Percentiles rank a stretch among this genome's conserved stretches.
These are phyloP conservation scores for Uncinocarpus reesii DNA, from an alignment of 2,329 filamentous ascomycete genomes.

Conservation along the genomic window DNA sequence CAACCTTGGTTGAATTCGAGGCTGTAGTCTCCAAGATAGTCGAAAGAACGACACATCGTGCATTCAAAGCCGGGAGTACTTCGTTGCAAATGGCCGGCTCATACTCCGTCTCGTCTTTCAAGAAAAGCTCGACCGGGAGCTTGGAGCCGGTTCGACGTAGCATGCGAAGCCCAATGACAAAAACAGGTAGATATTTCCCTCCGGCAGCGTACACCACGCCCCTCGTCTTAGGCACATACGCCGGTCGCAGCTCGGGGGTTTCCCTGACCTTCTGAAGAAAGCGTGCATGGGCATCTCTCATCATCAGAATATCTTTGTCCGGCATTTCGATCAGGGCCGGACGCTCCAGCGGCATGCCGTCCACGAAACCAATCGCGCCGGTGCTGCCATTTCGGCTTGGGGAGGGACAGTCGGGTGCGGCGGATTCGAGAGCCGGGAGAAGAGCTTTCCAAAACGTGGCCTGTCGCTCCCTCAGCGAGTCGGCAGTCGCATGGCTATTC, in stretches of 20 bases:
- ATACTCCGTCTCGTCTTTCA: slow-evolving; percentile 22
- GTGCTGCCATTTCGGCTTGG: slow-evolving; percentile 23
- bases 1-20: slow-evolving; percentile 20
- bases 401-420: slow-evolving; percentile 24
- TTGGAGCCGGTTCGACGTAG: slow-evolving; percentile 26
- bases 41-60: slow-evolving; percentile 20
- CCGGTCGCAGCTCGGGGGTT: slow-evolving; percentile 24
- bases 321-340: slow-evolving; percentile 26
- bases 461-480: slow-evolving; percentile 15
- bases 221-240: slow-evolving; percentile 19
- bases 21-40: slow-evolving; percentile 9
- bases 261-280: slow-evolving; percentile 27
- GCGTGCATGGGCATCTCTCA: slow-evolving; percentile 28
- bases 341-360: slow-evolving; percentile 20
- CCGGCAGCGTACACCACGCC: slow-evolving; percentile 35
- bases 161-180: slow-evolving; percentile 27
- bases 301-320: slow-evolving; percentile 23
- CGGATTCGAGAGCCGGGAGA: slow-evolving; percentile 23
- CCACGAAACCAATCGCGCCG: slow-evolving; percentile 23
- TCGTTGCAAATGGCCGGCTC: slow-evolving; percentile 24
- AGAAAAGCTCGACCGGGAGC: slow-evolving; percentile 31
- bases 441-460: slow-evolving; percentile 29
- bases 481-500: background rate
- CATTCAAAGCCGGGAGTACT: slow-evolving; percentile 25
- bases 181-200: slow-evolving; percentile 25